Conservation (phyloP, 805 yeast genomes). For the Teunomyces atbi region DNA sequence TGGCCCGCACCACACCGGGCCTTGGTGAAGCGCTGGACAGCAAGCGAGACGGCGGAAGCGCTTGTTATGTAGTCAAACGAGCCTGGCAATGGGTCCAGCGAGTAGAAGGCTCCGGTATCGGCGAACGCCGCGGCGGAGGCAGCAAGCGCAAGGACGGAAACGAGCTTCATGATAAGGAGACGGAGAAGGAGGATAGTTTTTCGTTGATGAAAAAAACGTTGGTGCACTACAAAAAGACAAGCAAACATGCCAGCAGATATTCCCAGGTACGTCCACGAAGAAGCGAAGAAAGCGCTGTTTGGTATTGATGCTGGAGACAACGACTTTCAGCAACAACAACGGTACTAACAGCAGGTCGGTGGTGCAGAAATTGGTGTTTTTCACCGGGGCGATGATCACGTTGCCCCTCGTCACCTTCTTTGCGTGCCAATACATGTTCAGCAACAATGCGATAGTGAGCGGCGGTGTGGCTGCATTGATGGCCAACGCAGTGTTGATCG, state of each 20-base stretch:
- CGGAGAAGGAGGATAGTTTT: neutral
- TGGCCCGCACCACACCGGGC: conserved; percentile 17
- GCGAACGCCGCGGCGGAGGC: conserved; percentile 19
- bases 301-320: neutral
- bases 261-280: conserved; percentile 12
- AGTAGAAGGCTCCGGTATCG: conserved; percentile 24
- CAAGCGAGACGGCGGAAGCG: conserved; percentile 16
- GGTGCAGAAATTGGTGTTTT: conserved; percentile 63
- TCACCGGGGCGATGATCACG: conserved; percentile 74
- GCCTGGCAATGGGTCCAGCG: conserved; percentile 11
- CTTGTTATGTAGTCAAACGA: conserved; percentile 22
- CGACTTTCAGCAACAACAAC: neutral
- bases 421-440: conserved; percentile 43
- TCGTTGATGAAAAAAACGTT: neutral
- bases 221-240: neutral
- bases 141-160: conserved; percentile 9
- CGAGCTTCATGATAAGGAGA: conserved; percentile 9
- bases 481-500: conserved; percentile 72
- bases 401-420: conserved; percentile 68
- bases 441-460: conserved; percentile 58
- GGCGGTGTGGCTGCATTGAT: conserved; percentile 80
- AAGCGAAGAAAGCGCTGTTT: neutral
- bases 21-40: conserved; percentile 16
- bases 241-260: conserved; percentile 11
- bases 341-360: conserved; percentile 47